A percentile compares a stretch with the other conserved stretches of the same genome.
phyloP scores from a whole-genome alignment of 2,329 filamentous ascomycete species.

The Lecanicillium sp. region DNA sequence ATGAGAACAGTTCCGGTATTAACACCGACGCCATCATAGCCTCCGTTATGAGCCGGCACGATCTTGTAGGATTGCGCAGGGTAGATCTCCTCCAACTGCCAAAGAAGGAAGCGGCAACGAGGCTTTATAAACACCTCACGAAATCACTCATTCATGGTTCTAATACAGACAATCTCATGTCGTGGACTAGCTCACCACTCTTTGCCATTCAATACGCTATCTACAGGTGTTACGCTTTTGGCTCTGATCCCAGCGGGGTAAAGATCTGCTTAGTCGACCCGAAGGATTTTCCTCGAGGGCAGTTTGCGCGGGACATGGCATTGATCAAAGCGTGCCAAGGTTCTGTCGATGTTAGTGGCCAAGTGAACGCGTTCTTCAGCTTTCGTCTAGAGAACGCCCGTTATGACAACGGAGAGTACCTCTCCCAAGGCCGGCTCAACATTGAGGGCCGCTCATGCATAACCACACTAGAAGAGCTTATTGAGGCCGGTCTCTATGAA shows the following conservation, averaged over 20 bases:
- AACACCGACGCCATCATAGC: no score
- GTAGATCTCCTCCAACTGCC: no score
- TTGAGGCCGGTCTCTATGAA: background rate
- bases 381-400: background rate
- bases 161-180: no score
- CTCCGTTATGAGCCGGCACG: no score
- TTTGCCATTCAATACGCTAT: constrained; percentile 1
- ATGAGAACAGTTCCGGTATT: no score
- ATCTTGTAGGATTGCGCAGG: no score
- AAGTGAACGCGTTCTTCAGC: background rate
- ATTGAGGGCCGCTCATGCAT: background rate
- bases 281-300: background rate
- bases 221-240: background rate
- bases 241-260: background rate
- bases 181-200: constrained; percentile 2
- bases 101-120: no score
- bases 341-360: background rate
- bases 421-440: background rate
- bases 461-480: background rate
- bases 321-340: background rate
- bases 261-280: background rate
- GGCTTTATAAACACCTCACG: no score
- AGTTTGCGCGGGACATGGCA: background rate
- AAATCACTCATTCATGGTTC: no score
- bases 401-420: constrained; percentile 1